Evolutionary conservation across 176 grass and related monocot species (phyloP).

Genomic region (Olyra latifolia): DNA sequence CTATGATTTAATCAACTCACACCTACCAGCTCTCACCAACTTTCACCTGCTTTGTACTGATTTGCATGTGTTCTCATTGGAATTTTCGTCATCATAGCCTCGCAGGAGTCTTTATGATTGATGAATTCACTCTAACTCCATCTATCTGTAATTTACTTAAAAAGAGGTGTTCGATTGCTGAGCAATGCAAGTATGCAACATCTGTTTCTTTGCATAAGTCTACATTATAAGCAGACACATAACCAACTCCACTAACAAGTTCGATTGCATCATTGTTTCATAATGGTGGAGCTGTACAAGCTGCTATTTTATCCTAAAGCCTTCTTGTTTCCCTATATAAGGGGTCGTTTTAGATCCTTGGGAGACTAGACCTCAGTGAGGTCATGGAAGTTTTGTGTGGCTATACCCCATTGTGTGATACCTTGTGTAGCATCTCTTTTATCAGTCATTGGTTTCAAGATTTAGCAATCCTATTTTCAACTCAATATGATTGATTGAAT

Average conservation of each 20-base stretch:
- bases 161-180: background rate
- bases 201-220: conserved; percentile 28
- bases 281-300: conserved; percentile 16
- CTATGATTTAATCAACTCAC: conserved; percentile 28
- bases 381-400: background rate
- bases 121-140: background rate
- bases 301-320: conserved; percentile 6
- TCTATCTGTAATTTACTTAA: conserved; percentile 6
- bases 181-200: conserved; percentile 5
- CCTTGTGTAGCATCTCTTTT: background rate
- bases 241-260: conserved; percentile 45
- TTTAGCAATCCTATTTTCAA: background rate
- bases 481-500: background rate
- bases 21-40: conserved; percentile 45
- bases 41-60: conserved; percentile 45
- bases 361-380: background rate
- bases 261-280: conserved; percentile 23
- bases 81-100: conserved; percentile 22
- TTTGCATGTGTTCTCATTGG: conserved; percentile 21
- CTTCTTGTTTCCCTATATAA: conserved; percentile 39
- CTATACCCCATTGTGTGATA: background rate
- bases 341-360: background rate
- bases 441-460: conserved; percentile 4
- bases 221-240: conserved; percentile 23
- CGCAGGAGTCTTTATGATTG: conserved; percentile 10